These are phyloP conservation scores for Eudorina sp. DNA, from an alignment of 139 green algal species.

Conservation along the genomic window DNA sequence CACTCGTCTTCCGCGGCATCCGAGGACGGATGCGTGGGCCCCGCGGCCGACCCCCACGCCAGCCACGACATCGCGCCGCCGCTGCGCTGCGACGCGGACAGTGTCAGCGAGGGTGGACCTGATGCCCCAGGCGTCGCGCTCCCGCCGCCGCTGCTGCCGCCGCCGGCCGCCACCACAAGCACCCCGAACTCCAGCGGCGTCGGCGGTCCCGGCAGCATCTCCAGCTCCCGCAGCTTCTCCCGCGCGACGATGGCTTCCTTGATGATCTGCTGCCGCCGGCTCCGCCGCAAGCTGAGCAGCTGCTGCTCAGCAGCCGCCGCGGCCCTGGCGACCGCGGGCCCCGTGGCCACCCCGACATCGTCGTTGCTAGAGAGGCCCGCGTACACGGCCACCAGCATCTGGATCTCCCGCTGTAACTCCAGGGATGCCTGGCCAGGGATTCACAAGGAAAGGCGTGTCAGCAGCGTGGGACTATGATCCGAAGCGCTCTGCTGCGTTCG, in stretches of 20 bases:
- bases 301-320: conserved; percentile 10
- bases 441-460: too few relatives aligned
- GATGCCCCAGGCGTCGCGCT: neutral
- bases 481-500: too few relatives aligned
- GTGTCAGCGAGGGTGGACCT: neutral
- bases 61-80: neutral
- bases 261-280: conserved; percentile 26
- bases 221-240: conserved; percentile 41
- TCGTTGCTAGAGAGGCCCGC: conserved; percentile 24
- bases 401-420: conserved; percentile 34
- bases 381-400: conserved; percentile 34
- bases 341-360: neutral
- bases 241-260: conserved; percentile 29
- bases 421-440: neutral
- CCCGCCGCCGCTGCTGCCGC: neutral
- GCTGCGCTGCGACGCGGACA: neutral
- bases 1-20: neutral
- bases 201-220: neutral
- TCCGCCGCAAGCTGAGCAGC: conserved; percentile 11
- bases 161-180: neutral
- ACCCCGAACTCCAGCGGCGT: conserved; percentile 4
- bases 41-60: neutral
- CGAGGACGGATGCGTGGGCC: neutral
- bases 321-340: conserved; percentile 8
- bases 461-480: too few relatives aligned